phyloP scores from a whole-genome alignment of 1,284 basidiomycete species.

The Ganoderma resinaceum region DNA sequence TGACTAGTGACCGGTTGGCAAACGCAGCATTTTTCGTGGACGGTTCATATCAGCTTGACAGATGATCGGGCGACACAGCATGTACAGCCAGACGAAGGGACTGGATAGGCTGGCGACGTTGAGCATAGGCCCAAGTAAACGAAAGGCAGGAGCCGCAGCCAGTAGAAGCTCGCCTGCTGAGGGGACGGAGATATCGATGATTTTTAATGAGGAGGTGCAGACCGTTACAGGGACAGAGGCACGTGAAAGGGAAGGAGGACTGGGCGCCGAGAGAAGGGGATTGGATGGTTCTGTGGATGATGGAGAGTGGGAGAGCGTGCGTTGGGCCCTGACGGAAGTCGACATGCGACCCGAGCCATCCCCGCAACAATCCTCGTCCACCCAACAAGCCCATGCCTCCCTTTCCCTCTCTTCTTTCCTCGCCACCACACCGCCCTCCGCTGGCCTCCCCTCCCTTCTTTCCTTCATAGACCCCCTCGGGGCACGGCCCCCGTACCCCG shows the following conservation, averaged over 20 bases:
- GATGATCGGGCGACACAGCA: constrained; percentile 20
- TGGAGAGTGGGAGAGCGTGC: constrained; percentile 1
- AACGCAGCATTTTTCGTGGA: constrained; percentile 1
- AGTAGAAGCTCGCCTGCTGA: background rate
- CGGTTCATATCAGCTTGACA: constrained; percentile 26
- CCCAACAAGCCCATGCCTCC: background rate
- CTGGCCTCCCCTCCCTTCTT: constrained; percentile 23
- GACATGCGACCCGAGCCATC: background rate
- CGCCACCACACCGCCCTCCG: constrained; percentile 26
- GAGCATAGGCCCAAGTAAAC: background rate
- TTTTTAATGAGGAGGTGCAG: background rate
- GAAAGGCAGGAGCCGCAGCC: background rate
- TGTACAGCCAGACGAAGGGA: constrained; percentile 4
- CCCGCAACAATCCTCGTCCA: background rate
- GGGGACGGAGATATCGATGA: background rate
- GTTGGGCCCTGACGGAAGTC: background rate
- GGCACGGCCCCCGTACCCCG: constrained; percentile 13
- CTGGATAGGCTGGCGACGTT: no score
- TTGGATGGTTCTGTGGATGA: constrained; percentile 2
- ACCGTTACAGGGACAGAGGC: background rate
- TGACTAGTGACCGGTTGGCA: background rate
- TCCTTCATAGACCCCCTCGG: constrained; percentile 19
- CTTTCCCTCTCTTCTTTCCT: constrained; percentile 5
- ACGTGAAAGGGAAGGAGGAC: background rate
- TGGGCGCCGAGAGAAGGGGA: background rate